Conservation (phyloP, 345 rosid genomes). For the Schrenkiella parvula region DNA sequence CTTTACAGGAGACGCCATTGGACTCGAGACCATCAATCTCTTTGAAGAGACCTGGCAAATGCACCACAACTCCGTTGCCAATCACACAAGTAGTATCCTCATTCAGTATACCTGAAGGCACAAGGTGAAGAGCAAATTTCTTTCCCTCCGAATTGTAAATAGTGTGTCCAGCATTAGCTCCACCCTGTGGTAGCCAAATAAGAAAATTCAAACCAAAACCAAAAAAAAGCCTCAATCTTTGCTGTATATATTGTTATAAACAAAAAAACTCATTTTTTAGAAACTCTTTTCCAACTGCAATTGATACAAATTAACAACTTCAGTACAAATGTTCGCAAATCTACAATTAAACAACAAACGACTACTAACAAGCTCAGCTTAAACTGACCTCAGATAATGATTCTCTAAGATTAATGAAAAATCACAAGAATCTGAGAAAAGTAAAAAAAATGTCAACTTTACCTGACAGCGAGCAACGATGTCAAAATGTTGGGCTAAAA, state of each 20-base stretch:
- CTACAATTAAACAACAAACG: not conserved
- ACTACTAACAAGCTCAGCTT: not conserved
- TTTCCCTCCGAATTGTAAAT: slow-evolving; percentile 88
- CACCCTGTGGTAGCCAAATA: slow-evolving; percentile 52
- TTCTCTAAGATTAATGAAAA: not conserved
- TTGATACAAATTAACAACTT: too few species aligned
- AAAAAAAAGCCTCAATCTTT: not conserved
- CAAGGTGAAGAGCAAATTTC: slow-evolving; percentile 95
- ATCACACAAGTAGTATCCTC: slow-evolving; percentile 86
- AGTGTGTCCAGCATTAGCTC: slow-evolving; percentile 99
- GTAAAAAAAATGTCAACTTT: not conserved
- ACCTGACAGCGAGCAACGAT: slow-evolving; percentile 99
- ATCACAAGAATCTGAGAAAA: not conserved
- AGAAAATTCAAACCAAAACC: not conserved
- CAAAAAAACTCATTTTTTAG: too few species aligned
- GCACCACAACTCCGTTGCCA: slow-evolving; percentile 96
- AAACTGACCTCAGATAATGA: not conserved
- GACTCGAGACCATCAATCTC: slow-evolving; percentile 87
- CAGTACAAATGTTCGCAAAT: not conserved
- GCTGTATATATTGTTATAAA: too few species aligned
- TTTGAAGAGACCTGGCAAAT: slow-evolving; percentile 75
- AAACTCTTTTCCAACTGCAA: too few species aligned
- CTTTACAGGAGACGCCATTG: slow-evolving; percentile 75
- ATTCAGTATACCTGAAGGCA: slow-evolving; percentile 88
- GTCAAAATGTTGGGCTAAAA: slow-evolving; percentile 83